phyloP scores from a whole-genome alignment of 352 stramenopile species.

The Globisporangium abappressorium region DNA sequence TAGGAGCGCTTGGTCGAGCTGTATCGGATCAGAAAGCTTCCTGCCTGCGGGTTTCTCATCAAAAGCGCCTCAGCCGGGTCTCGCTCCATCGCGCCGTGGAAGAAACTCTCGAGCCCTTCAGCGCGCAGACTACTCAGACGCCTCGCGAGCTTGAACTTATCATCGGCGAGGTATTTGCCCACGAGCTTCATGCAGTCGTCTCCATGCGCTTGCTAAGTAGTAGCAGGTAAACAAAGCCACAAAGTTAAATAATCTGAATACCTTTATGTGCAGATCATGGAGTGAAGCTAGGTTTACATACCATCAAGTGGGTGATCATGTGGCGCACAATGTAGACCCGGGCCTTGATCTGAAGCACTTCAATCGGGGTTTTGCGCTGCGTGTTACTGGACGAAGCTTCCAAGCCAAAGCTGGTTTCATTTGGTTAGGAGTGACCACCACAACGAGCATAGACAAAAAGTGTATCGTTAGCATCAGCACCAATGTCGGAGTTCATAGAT shows the following conservation, averaged over 20 bases:
- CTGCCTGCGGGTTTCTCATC: slow-evolving; percentile 19
- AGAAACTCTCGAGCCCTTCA: slow-evolving; percentile 71
- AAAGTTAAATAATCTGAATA: background rate
- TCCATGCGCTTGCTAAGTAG: slow-evolving; percentile 45
- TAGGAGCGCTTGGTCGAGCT: slow-evolving; percentile 57
- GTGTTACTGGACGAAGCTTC: slow-evolving; percentile 23
- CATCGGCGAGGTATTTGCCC: slow-evolving; percentile 48
- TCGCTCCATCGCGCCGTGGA: slow-evolving; percentile 69
- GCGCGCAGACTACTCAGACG: slow-evolving; percentile 49
- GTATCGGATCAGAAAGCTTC: slow-evolving; percentile 79
- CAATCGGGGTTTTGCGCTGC: slow-evolving; percentile 16
- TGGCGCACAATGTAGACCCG: slow-evolving; percentile 78
- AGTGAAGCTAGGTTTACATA: slow-evolving; percentile 20
- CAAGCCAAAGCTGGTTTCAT: slow-evolving; percentile 46
- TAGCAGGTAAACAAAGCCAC: background rate
- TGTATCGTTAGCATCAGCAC: background rate
- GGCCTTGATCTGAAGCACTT: slow-evolving; percentile 22
- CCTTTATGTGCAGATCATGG: background rate
- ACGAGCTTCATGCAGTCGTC: slow-evolving; percentile 55
- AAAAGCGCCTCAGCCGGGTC: slow-evolving; percentile 49
- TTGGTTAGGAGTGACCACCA: background rate
- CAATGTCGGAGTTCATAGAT: background rate
- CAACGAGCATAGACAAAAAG: background rate
- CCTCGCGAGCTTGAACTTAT: slow-evolving; percentile 66
- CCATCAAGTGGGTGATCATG: slow-evolving; percentile 68